A percentile compares a stretch with the other conserved stretches of the same genome.
phyloP scores from a whole-genome alignment of 352 stramenopile genomes.

The Pilasporangium apinafurcum region DNA sequence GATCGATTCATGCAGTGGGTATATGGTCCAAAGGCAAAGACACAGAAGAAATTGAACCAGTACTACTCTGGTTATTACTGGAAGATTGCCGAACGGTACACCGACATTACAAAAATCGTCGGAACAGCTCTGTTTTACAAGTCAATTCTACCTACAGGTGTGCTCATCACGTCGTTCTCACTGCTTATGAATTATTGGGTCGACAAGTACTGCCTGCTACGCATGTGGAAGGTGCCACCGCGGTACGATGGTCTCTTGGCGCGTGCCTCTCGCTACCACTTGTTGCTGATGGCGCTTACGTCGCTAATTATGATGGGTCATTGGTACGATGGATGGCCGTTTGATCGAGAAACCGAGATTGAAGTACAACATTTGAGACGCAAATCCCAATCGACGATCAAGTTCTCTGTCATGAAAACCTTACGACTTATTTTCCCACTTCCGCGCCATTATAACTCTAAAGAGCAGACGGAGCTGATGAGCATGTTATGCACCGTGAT shows the following conservation, averaged over 20 bases:
- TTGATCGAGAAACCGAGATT: conserved; percentile 31
- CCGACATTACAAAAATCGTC: conserved; percentile 59
- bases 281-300: conserved; percentile 53
- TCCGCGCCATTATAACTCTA: conserved; percentile 26
- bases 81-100: conserved; percentile 62
- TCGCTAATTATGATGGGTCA: conserved; percentile 73
- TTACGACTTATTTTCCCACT: conserved; percentile 50
- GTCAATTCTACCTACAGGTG: conserved; percentile 47
- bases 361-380: conserved; percentile 18
- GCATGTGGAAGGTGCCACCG: conserved; percentile 64
- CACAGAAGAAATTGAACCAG: conserved; percentile 69
- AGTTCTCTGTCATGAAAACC: conserved; percentile 18
- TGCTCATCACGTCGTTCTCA: conserved; percentile 55
- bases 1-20: conserved; percentile 35
- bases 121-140: conserved; percentile 68
- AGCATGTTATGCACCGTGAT: conserved; percentile 34
- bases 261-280: conserved; percentile 52
- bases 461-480: conserved; percentile 29
- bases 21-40: conserved; percentile 45
- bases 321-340: conserved; percentile 78
- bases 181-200: conserved; percentile 80
- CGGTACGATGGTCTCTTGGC: conserved; percentile 59
- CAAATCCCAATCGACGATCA: conserved; percentile 16
- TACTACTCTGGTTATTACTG: conserved; percentile 71
- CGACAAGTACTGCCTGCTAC: conserved; percentile 77